Evolutionary conservation across 2,329 filamentous ascomycete species (phyloP).

Genomic region (Stagonosporopsis vannaccii): DNA sequence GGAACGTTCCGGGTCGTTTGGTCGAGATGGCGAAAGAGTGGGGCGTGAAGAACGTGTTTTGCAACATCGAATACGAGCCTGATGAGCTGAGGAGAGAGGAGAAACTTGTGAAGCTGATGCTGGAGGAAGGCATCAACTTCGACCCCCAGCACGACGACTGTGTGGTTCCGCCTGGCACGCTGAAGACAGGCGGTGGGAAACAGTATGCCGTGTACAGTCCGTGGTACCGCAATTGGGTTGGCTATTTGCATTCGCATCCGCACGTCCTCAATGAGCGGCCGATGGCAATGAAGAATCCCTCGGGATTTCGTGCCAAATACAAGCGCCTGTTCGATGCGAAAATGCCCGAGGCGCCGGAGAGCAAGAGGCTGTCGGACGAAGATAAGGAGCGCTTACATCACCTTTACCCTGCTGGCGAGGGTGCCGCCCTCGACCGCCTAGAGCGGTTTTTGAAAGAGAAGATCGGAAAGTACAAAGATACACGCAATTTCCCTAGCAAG

Average conservation of each 20-base stretch:
- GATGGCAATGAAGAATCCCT: conserved; percentile 64
- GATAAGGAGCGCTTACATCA: conserved; percentile 50
- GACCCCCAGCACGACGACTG: conserved; percentile 82
- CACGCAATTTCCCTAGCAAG: conserved; percentile 53
- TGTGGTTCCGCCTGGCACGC: conserved; percentile 75
- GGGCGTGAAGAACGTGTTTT: conserved; percentile 77
- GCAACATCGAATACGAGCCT: conserved; percentile 90
- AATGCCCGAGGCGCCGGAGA: conserved; percentile 61
- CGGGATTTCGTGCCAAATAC: conserved; percentile 57
- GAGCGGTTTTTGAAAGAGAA: conserved; percentile 57
- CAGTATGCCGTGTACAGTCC: conserved; percentile 87
- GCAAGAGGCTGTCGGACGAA: conserved; percentile 63
- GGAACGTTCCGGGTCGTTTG: conserved; percentile 66
- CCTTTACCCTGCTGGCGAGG: conserved; percentile 56
- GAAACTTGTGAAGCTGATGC: conserved; percentile 66
- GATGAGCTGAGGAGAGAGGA: conserved; percentile 85
- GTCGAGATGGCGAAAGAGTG: conserved; percentile 72
- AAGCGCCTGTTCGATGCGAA: conserved; percentile 43
- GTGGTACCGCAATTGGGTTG: conserved; percentile 81
- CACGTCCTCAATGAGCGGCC: conserved; percentile 70
- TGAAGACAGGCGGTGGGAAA: conserved; percentile 72
- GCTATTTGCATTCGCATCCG: conserved; percentile 73
- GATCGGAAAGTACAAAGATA: conserved; percentile 48
- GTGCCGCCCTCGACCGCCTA: conserved; percentile 52
- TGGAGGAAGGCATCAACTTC: conserved; percentile 71